phyloP scores from a whole-genome alignment of 2,329 filamentous ascomycete genomes.

The Fusarium vanettenii region DNA sequence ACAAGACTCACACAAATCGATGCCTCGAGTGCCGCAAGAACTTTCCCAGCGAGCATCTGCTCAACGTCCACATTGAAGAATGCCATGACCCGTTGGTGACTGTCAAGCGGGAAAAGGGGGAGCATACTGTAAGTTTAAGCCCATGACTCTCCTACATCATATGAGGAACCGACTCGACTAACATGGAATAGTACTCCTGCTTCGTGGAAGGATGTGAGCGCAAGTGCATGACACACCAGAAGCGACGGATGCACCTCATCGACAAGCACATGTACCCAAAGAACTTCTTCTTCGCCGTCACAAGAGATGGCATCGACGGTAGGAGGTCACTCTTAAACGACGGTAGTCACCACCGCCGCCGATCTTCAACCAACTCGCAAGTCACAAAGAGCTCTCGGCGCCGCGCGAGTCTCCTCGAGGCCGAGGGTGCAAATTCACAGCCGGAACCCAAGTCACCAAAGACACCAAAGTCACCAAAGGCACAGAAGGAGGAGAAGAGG shows the following conservation, averaged over 20 bases:
- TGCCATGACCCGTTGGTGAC: slow-evolving; percentile 86
- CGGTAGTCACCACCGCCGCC: slow-evolving; percentile 59
- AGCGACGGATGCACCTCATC: slow-evolving; percentile 87
- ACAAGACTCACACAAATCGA: slow-evolving; percentile 82
- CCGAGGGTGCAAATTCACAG: slow-evolving; percentile 27
- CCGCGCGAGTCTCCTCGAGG: slow-evolving; percentile 48
- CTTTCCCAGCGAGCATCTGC: slow-evolving; percentile 84
- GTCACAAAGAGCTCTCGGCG: slow-evolving; percentile 50
- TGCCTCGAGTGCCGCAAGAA: slow-evolving; percentile 89
- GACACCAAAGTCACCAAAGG: slow-evolving; percentile 28
- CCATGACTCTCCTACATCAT: background rate
- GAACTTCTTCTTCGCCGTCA: slow-evolving; percentile 88
- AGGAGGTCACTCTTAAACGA: slow-evolving; percentile 81
- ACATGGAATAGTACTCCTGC: slow-evolving; percentile 75
- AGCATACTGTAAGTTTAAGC: slow-evolving; percentile 77
- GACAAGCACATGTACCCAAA: slow-evolving; percentile 94
- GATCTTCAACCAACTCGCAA: slow-evolving; percentile 56
- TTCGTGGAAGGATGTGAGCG: slow-evolving; percentile 91
- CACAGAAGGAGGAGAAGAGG: slow-evolving; percentile 21
- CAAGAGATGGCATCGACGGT: slow-evolving; percentile 90
- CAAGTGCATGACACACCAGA: slow-evolving; percentile 84
- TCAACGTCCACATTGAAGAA: slow-evolving; percentile 89
- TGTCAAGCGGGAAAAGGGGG: slow-evolving; percentile 79
- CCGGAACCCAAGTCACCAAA: slow-evolving; percentile 25
- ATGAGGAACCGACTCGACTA: slow-evolving; percentile 9